Percentiles rank a stretch among this genome's conserved stretches.
Conservation (phyloP, 192 early-diverging fungal species). For the Umbelopsis ramanniana region DNA sequence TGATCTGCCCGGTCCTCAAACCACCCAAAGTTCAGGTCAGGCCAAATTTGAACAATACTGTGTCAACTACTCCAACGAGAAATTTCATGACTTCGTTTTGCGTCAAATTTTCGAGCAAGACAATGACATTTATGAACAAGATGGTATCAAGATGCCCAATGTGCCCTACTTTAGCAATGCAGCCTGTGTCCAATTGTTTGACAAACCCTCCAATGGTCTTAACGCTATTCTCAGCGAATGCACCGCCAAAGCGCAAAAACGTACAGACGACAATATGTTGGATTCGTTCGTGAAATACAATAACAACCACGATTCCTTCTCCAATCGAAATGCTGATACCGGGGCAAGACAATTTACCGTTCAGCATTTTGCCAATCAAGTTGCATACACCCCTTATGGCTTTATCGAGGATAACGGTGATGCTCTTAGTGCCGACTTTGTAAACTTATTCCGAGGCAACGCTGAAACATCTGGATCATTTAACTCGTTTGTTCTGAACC, state of each 20-base stretch:
- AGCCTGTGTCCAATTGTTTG: constrained; percentile 73
- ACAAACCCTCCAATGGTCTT: constrained; percentile 69
- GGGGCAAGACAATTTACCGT: constrained; percentile 70
- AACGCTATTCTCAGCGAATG: constrained; percentile 57
- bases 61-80: constrained; percentile 88
- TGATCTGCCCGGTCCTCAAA: constrained; percentile 84
- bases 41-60: constrained; percentile 72
- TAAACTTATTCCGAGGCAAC: constrained; percentile 82
- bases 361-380: constrained; percentile 78
- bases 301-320: constrained; percentile 51
- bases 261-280: constrained; percentile 55
- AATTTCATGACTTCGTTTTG: constrained; percentile 77
- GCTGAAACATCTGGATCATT: constrained; percentile 61
- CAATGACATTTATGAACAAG: constrained; percentile 59
- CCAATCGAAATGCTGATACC: constrained; percentile 39
- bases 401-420: constrained; percentile 84
- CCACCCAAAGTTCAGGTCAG: constrained; percentile 32
- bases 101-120: constrained; percentile 75
- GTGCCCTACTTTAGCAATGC: constrained; percentile 67
- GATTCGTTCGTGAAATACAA: constrained; percentile 59
- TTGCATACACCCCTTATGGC: constrained; percentile 64
- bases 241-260: constrained; percentile 44
- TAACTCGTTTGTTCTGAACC: constrained; percentile 74
- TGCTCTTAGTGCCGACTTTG: constrained; percentile 81
- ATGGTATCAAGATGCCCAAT: constrained; percentile 60